phyloP scores from a whole-genome alignment of 305 asterid genomes.

The Striga hermonthica region DNA sequence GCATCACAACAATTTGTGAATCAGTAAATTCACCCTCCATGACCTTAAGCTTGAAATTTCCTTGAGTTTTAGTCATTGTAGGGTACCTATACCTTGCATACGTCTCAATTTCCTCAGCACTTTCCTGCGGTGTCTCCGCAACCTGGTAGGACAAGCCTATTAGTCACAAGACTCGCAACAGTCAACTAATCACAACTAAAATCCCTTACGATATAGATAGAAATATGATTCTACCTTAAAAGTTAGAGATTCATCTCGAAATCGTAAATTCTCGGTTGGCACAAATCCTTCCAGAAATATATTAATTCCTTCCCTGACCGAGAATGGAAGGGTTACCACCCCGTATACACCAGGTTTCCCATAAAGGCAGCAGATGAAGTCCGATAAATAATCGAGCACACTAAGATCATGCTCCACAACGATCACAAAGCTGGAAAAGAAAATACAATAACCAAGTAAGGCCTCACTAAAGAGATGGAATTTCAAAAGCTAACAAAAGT shows the following conservation, averaged over 20 bases:
- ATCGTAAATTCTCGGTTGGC: slow-evolving; percentile 92
- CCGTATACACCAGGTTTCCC: slow-evolving; percentile 99
- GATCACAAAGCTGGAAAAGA: slow-evolving; percentile 76
- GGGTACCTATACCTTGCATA: slow-evolving; percentile 90
- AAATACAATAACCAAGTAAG: slow-evolving; percentile 23
- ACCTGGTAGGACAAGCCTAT: slow-evolving; percentile 41
- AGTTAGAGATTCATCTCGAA: slow-evolving; percentile 67
- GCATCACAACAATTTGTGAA: slow-evolving; percentile 54
- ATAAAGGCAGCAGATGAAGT: slow-evolving; percentile 96
- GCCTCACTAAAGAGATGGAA: slow-evolving; percentile 14
- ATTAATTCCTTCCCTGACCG: slow-evolving; percentile 97
- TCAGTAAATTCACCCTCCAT: slow-evolving; percentile 96
- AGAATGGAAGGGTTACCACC: slow-evolving; percentile 94
- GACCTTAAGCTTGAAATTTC: slow-evolving; percentile 86
- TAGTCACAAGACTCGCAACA: too few relatives aligned
- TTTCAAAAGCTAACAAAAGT: background rate
- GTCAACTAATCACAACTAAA: too few relatives aligned
- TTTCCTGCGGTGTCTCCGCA: slow-evolving; percentile 90
- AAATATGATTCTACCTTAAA: too few relatives aligned
- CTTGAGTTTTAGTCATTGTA: slow-evolving; percentile 85
- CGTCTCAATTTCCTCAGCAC: slow-evolving; percentile 81
- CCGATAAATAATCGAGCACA: slow-evolving; percentile 92
- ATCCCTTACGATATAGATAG: too few relatives aligned
- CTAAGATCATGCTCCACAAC: slow-evolving; percentile 98
- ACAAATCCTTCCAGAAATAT: slow-evolving; percentile 96